Evolutionary conservation across 495 filamentous ascomycete species (phyloP), one percentile per base, ranked within the genome.

Genomic region (Hypoxylon rickii): DNA sequence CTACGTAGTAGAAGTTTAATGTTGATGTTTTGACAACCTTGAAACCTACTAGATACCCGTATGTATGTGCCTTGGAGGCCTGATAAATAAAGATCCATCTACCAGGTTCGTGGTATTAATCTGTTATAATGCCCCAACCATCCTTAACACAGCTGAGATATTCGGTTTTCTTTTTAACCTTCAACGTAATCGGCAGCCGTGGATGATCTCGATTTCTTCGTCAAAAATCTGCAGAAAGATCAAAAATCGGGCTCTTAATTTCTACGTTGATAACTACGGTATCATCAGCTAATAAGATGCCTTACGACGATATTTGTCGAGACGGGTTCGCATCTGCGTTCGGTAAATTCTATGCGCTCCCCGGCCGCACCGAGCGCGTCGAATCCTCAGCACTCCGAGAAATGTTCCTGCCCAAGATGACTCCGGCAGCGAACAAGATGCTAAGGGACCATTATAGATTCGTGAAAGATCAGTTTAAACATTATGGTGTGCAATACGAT

Each of bases 401-500:
- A 4, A 42, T 47, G 48, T 55, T 60, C 36, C 45, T 60, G 18
- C 56, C 56, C 15, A 47, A 26, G 7, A 41, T 60, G n/a, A 60
- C 40, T 15, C 41, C 19, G 11, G 48, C 7, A 48, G 49, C 19
- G 19, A 43, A 26, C n/a, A 47, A 31, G 45, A 2, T 7, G 2
- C 38, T 52, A n/a, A 20, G 37, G 6, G 34, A 55, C n/a, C 11
- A 55, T 21, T 0, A 13, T 22, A 2, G 12, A 3, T 63, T 59
- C 26, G 60, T 63, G 3, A 13, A 19, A 32, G 38, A 22, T 16
- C 61, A 64, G 18, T 50, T 60, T 1, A 51, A 51, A 19, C 50
- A 64, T 26, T 64, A 64, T 29, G 61, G 55, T 18, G 50, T 64
- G 15, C 21, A 44, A 3, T 64, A 43, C 18, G 44, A 61, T 21